A percentile compares a stretch with the other conserved stretches of the same genome.
phyloP scores from a whole-genome alignment of 345 rosid genomes.

The Eucalyptus dawsonii region DNA sequence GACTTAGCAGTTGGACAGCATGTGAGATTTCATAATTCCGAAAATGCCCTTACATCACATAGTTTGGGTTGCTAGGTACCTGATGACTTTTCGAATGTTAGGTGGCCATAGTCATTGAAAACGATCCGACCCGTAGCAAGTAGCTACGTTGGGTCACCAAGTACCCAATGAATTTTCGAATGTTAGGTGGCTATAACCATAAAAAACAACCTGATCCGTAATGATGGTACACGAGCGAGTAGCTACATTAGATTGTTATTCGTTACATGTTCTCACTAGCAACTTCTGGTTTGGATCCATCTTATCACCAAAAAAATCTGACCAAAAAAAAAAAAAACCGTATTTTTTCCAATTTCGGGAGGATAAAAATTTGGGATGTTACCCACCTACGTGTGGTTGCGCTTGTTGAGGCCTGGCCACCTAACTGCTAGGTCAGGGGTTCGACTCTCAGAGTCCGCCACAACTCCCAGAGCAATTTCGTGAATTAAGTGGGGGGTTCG shows the following conservation, averaged over 20 bases:
- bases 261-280: background rate
- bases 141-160: too few species aligned
- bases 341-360: fast-evolving
- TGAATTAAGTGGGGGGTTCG: fast-evolving
- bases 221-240: too few species aligned
- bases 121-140: too few species aligned
- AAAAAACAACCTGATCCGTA: fast-evolving
- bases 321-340: fast-evolving
- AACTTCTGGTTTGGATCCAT: background rate
- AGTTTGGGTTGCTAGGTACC: too few species aligned
- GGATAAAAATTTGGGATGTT: background rate
- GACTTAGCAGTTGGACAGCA: background rate
- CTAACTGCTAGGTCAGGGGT: fast-evolving
- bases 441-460: fast-evolving
- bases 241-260: background rate
- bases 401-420: too few species aligned
- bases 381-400: fast-evolving
- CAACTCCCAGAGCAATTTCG: fast-evolving
- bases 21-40: background rate
- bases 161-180: background rate
- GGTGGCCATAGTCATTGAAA: too few species aligned
- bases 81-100: too few species aligned
- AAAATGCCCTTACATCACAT: too few species aligned
- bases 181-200: too few species aligned
- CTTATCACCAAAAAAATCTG: fast-evolving